Evolutionary conservation across 495 filamentous ascomycete species (phyloP).

Genomic region (Cairneyella variabilis): DNA sequence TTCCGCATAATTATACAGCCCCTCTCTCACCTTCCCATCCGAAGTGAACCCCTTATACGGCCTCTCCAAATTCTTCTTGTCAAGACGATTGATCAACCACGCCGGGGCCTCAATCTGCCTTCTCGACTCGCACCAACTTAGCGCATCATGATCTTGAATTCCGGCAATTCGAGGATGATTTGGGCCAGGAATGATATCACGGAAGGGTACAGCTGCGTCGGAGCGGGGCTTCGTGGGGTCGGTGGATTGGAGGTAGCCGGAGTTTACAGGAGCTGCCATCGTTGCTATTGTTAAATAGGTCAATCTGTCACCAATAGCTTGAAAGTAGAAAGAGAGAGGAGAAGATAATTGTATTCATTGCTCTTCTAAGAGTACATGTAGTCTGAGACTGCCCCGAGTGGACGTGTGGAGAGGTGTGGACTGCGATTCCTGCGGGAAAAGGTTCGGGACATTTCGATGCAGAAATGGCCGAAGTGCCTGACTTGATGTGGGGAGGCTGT

Average conservation of each 20-base stretch:
- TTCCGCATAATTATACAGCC: conserved; percentile 21
- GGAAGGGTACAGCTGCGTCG: conserved; percentile 24
- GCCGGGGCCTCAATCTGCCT: conserved; percentile 26
- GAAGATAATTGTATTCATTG: neutral
- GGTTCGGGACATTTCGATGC: conserved; percentile 9
- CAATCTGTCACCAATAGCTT: neutral
- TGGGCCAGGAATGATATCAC: conserved; percentile 23
- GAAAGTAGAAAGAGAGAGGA: neutral
- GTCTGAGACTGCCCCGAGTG: conserved; percentile 1
- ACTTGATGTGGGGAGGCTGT: conserved; percentile 6
- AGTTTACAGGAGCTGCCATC: conserved; percentile 22
- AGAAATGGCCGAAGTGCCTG: too few species aligned
- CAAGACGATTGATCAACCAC: conserved; percentile 25
- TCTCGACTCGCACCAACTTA: conserved; percentile 25
- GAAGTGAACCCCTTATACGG: conserved; percentile 23
- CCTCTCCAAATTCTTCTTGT: conserved; percentile 23
- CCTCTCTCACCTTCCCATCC: conserved; percentile 21
- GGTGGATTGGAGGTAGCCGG: conserved; percentile 19
- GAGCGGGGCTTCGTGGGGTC: conserved; percentile 23
- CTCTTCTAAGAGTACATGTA: conserved; percentile 6
- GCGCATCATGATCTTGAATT: conserved; percentile 18
- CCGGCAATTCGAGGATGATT: conserved; percentile 24
- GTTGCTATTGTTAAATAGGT: conserved; percentile 5
- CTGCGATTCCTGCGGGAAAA: neutral
- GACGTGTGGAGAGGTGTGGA: conserved; percentile 17